Percentiles rank a stretch among this genome's conserved stretches.
Conservation (phyloP, 2,329 filamentous ascomycete genomes). For the Ophidiomyces ophidiicola region DNA sequence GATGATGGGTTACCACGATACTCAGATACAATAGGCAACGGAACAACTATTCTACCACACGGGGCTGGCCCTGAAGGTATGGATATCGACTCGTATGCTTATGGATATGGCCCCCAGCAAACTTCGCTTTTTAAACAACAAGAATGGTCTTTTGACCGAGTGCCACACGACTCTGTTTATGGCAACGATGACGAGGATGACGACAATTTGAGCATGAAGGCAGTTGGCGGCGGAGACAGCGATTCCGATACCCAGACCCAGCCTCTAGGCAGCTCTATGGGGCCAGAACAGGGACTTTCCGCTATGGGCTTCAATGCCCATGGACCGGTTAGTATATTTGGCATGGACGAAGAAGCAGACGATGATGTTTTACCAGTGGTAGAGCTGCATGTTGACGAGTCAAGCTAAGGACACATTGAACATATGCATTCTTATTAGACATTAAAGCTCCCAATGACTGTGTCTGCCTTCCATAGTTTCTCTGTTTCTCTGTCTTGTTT, state of each 20-base stretch:
- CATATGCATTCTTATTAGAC: neutral
- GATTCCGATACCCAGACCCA: conserved; percentile 19
- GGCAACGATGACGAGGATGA: conserved; percentile 26
- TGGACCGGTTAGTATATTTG: conserved; percentile 2
- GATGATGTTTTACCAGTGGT: conserved; percentile 32
- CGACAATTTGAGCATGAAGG: conserved; percentile 31
- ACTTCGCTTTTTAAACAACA: conserved; percentile 15
- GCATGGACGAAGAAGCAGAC: conserved; percentile 20
- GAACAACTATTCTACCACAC: conserved; percentile 19
- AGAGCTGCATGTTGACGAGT: conserved; percentile 30
- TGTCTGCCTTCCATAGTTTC: neutral
- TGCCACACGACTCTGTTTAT: conserved; percentile 21
- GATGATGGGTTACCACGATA: conserved; percentile 25
- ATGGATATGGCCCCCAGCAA: conserved; percentile 15
- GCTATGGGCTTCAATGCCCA: conserved; percentile 5
- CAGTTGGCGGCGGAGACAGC: conserved; percentile 26
- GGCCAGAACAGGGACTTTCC: conserved; percentile 7
- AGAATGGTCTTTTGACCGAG: conserved; percentile 30
- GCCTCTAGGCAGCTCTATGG: conserved; percentile 12
- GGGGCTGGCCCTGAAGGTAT: conserved; percentile 24
- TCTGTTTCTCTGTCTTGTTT: too few relatives aligned
- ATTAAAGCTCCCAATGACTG: neutral
- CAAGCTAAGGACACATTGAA: conserved; percentile 1
- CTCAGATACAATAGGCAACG: conserved; percentile 18
- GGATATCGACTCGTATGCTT: conserved; percentile 22